A percentile compares a stretch with the other conserved stretches of the same genome.
Evolutionary conservation across 169 alveolate genomes (phyloP).

Genomic region (Besnoitia besnoiti): DNA sequence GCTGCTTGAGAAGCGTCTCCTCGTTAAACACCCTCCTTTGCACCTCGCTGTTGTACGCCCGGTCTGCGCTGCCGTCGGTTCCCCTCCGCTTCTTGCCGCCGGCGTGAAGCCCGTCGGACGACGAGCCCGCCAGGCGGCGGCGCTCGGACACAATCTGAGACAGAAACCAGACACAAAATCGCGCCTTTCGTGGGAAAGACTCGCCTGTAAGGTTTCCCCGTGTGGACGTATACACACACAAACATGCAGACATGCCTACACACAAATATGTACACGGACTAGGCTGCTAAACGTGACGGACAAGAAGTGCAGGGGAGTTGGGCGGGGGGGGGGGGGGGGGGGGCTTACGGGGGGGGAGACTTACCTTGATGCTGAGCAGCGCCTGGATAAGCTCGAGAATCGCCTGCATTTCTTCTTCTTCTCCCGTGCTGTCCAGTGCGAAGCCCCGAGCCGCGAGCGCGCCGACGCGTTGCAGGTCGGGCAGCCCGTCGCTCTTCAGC

Average conservation of each 20-base stretch:
- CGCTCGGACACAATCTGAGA: neutral
- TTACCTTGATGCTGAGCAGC: neutral
- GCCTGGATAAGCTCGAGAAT: neutral
- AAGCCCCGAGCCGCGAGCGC: neutral
- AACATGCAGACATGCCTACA: no score
- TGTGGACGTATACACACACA: no score
- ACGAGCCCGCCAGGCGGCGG: neutral
- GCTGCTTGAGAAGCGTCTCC: slow-evolving; percentile 14
- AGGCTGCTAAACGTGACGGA: no score
- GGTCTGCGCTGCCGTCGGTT: neutral
- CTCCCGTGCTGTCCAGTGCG: neutral
- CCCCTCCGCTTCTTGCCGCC: neutral
- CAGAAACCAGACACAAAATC: no score
- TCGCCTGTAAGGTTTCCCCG: no score
- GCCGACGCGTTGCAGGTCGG: neutral
- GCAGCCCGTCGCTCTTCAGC: slow-evolving; percentile 19
- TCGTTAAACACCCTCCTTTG: neutral
- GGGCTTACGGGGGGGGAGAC: no score
- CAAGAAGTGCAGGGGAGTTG: no score
- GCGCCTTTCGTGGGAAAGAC: no score
- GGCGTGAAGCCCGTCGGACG: neutral
- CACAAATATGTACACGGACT: no score
- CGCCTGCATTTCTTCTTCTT: neutral
- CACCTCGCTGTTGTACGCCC: neutral
- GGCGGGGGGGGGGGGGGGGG: no score